Base-by-base conservation (phyloP, 2,329 filamentous ascomycete genomes). In the Sporothrix brasiliensis region DNA sequence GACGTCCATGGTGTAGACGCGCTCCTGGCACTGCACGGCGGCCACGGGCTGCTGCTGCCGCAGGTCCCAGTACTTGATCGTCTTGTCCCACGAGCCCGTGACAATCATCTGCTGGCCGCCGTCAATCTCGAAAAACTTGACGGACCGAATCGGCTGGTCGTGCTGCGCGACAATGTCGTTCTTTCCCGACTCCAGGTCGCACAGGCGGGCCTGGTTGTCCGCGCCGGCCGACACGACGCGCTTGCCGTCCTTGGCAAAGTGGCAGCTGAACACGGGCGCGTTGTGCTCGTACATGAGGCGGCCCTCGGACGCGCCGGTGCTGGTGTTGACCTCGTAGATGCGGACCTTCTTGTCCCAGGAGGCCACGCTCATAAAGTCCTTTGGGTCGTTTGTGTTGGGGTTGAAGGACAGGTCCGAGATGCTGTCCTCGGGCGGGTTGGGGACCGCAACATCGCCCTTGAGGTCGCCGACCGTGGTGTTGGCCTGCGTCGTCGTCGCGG, bases 271-370 rank as follows among this genome's bases (percentile, higher is more conserved):
- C 3, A 97, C 94, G 3, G 94, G 93, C 58, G 87, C 92, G 74
- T 93, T 91, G 81, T 96, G 92, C 75, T 96, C 91, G 78, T 95
- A 96, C 71, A 91, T 83, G 73, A 93, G 93, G 77, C 94, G 94
- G 66, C 93, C 93, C 78, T 93, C 88, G 77, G 91, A 94, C 78
- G 91, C 87, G 56, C 93, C 93, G 24, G 63, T 73, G 74, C 88
- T 88, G 70, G 81, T 82, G 74, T 90, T 88, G 78, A 98, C 93
- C 80, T 98, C 93, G 82, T 98, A 99, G 78, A 99, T 94, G 77
- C 94, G 91, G 73, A 98, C 93, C 80, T 97, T 97, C 84, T 96
- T 97, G 82, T 99, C 95, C 95, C 95, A 99, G 76, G 93, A 97
- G 63, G 93, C 85, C 49, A 97, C 92, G 30, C 94, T 93, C 21